Evolutionary conservation across 1,284 basidiomycete genomes (phyloP).

Genomic region (Rhizoctonia solani): DNA sequence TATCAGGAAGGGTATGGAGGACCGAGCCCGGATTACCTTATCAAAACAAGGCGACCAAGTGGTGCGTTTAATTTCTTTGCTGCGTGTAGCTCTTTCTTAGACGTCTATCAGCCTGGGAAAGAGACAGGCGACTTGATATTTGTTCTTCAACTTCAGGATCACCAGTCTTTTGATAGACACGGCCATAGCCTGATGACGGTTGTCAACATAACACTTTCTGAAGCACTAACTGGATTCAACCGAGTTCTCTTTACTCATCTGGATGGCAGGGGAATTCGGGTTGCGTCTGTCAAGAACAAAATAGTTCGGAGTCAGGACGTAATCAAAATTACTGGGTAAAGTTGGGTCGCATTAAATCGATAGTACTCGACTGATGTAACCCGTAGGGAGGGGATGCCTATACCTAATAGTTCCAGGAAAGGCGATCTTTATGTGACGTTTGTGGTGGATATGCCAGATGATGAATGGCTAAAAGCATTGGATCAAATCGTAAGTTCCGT

Average conservation of each 20-base stretch:
- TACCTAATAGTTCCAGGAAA: constrained; percentile 65
- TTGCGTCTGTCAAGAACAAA: constrained; percentile 47
- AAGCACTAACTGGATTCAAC: constrained; percentile 88
- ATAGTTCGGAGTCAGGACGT: neutral
- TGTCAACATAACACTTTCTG: constrained; percentile 85
- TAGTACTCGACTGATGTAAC: constrained; percentile 49
- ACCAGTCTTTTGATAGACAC: constrained; percentile 69
- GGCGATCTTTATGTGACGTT: constrained; percentile 84
- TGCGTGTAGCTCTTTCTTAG: neutral
- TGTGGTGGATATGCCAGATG: constrained; percentile 81
- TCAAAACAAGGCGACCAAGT: constrained; percentile 89
- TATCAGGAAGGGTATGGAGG: constrained; percentile 86
- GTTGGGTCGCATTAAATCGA: constrained; percentile 58
- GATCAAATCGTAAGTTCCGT: too few relatives aligned
- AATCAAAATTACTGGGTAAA: constrained; percentile 65
- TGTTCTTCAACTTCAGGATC: constrained; percentile 81
- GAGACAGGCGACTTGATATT: constrained; percentile 87
- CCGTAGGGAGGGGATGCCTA: constrained; percentile 85
- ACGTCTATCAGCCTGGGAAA: constrained; percentile 64
- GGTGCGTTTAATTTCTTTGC: constrained; percentile 51
- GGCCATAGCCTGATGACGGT: constrained; percentile 76
- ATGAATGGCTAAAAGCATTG: constrained; percentile 65
- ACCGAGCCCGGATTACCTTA: constrained; percentile 85
- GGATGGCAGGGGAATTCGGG: constrained; percentile 83
- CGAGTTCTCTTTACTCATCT: constrained; percentile 86